phyloP scores from a whole-genome alignment of 129 eudicot species.

The Ambrosia artemisiifolia region DNA sequence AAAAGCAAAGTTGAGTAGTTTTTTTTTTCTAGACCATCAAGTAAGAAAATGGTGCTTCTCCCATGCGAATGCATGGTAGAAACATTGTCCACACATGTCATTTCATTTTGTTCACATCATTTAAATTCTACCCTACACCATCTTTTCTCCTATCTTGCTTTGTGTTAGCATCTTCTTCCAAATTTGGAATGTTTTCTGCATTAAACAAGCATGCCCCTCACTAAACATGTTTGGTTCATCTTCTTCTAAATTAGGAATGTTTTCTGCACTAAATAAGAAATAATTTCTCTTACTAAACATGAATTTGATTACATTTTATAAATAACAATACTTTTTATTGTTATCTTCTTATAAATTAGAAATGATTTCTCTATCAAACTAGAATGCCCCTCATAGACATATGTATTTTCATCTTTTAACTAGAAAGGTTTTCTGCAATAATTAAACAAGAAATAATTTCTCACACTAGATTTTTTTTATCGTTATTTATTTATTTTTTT shows the following conservation, averaged over 20 bases:
- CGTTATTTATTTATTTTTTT: no score
- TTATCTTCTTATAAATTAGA: not conserved
- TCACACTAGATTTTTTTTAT: not conserved
- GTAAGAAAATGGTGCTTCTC: conserved; percentile 35
- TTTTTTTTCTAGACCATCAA: conserved; percentile 49
- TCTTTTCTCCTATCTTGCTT: conserved; percentile 8
- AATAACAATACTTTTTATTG: not conserved
- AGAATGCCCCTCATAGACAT: conserved; percentile 3
- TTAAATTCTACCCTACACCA: conserved; percentile 24
- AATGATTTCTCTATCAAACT: conserved; percentile 9
- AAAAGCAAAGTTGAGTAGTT: conserved; percentile 68
- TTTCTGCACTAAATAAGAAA: conserved; percentile 10
- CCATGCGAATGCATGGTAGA: conserved; percentile 28
- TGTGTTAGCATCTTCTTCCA: not conserved
- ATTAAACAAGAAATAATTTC: not conserved
- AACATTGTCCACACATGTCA: conserved; percentile 29
- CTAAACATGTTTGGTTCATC: not conserved
- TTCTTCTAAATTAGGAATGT: not conserved
- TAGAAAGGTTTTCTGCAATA: conserved; percentile 7
- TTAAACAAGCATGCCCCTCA: not conserved
- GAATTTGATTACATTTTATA: not conserved
- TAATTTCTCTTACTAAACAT: conserved; percentile 7
- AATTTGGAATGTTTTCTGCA: not conserved
- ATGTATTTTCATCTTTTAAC: not conserved
- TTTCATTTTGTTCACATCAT: conserved; percentile 30